A percentile compares a stretch with the other conserved stretches of the same genome.
Conservation (phyloP, 2,329 filamentous ascomycete genomes). For the Hypoxylon sp. region DNA sequence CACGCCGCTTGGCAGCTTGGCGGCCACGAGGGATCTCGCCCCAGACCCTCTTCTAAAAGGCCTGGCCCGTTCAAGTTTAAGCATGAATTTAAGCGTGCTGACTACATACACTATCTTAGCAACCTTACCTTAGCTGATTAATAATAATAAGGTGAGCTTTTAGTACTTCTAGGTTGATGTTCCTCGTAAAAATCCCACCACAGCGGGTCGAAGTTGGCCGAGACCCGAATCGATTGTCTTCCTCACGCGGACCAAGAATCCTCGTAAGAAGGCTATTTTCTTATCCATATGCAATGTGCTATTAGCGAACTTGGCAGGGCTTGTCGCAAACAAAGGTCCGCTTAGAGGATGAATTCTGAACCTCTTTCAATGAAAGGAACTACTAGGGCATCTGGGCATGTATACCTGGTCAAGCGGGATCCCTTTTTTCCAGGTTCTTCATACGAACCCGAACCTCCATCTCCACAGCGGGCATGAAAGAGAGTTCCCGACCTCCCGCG, state of each 20-base stretch:
- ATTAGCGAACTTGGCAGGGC: conserved; percentile 27
- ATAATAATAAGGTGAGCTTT: conserved; percentile 18
- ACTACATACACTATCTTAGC: conserved; percentile 12
- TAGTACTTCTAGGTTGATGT: conserved; percentile 4
- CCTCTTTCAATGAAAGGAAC: conserved; percentile 21
- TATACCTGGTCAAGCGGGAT: conserved; percentile 21
- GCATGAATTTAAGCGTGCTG: conserved; percentile 55
- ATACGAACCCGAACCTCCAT: conserved; percentile 13
- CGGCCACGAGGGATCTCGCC: conserved; percentile 51
- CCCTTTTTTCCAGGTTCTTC: conserved; percentile 17
- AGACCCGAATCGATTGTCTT: conserved; percentile 29
- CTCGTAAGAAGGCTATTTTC: conserved; percentile 27
- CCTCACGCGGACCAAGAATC: conserved; percentile 7
- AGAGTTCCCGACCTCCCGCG: conserved; percentile 12
- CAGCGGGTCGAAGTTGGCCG: conserved; percentile 33
- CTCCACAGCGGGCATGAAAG: conserved; percentile 27
- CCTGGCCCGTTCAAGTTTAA: conserved; percentile 50
- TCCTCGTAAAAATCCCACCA: conserved; percentile 25
- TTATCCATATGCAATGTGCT: conserved; percentile 16
- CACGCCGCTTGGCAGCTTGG: conserved; percentile 50
- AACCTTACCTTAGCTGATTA: conserved; percentile 23
- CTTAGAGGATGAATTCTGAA: background rate
- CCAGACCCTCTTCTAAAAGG: conserved; percentile 41
- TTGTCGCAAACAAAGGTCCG: conserved; percentile 15
- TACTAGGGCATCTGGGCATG: conserved; percentile 8